A percentile compares a stretch with the other conserved stretches of the same genome.
Conservation (phyloP, 2,329 filamentous ascomycete species). For the Grosmannia clavigera region DNA sequence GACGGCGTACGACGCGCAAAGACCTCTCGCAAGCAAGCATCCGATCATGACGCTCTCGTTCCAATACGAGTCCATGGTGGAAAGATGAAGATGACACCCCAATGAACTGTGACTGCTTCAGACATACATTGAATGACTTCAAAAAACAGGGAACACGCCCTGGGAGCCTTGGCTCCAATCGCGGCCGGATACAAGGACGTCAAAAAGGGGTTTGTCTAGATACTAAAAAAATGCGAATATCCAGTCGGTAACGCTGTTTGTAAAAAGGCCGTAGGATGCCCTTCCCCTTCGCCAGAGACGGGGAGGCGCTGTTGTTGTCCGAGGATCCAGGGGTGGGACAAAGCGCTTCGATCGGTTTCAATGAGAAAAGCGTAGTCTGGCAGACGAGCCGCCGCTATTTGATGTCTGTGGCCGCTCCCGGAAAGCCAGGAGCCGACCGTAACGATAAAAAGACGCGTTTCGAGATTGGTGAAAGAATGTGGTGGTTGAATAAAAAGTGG, state of each 20-base stretch:
- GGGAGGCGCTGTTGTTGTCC: neutral
- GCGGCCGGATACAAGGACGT: neutral
- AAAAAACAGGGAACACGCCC: neutral
- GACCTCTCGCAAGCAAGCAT: neutral
- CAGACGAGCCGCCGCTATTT: neutral
- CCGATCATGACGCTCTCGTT: slow-evolving; percentile 1
- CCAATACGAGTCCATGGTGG: neutral
- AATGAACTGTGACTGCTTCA: neutral
- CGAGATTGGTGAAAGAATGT: neutral
- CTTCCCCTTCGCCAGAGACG: neutral
- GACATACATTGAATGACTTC: slow-evolving; percentile 1
- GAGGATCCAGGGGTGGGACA: neutral
- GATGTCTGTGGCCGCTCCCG: neutral
- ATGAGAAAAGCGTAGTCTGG: neutral
- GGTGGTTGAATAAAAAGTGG: neutral
- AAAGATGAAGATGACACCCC: neutral
- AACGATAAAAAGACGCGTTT: slow-evolving; percentile 1
- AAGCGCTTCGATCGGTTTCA: neutral
- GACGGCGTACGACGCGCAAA: neutral
- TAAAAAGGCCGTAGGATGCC: neutral
- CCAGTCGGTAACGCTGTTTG: neutral
- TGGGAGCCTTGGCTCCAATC: neutral
- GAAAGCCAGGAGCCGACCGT: neutral
- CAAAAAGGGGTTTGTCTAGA: neutral
- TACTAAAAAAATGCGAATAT: neutral